Conservation (phyloP, 1,139 yeast species). For the Candida buenavistaensis region DNA sequence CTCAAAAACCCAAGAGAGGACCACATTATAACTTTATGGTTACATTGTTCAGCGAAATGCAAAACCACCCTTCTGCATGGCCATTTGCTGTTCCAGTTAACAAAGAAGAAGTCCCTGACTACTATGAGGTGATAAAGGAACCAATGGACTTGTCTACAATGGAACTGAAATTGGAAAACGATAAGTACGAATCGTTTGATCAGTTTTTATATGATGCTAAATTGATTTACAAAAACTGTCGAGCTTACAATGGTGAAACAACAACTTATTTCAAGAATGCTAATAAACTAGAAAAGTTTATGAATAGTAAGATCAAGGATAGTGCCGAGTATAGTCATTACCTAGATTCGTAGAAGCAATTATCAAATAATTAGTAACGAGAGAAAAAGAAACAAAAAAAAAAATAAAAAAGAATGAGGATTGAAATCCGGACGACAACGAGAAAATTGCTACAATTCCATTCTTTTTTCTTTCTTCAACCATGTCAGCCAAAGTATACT, state of each 20-base stretch:
- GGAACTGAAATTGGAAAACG: slow-evolving; percentile 91
- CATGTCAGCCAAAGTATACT: slow-evolving; percentile 44
- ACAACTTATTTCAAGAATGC: slow-evolving; percentile 93
- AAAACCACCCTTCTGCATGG: slow-evolving; percentile 98
- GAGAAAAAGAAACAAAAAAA: slow-evolving; percentile 25
- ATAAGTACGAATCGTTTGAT: slow-evolving; percentile 86
- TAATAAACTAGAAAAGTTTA: slow-evolving; percentile 84
- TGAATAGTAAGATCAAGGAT: slow-evolving; percentile 78
- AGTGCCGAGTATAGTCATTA: slow-evolving; percentile 65
- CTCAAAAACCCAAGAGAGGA: slow-evolving; percentile 91
- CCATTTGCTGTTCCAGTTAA: slow-evolving; percentile 94
- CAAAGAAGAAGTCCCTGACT: slow-evolving; percentile 92
- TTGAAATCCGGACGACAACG: slow-evolving; percentile 1
- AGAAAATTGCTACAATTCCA: slow-evolving; percentile 1
- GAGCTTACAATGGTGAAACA: slow-evolving; percentile 83
- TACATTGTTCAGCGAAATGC: slow-evolving; percentile 80
- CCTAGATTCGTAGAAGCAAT: slow-evolving; percentile 36
- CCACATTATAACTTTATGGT: slow-evolving; percentile 96
- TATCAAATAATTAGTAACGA: slow-evolving; percentile 3
- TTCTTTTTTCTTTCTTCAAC: slow-evolving; percentile 1
- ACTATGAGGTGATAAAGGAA: slow-evolving; percentile 92
- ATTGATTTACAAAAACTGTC: slow-evolving; percentile 84
- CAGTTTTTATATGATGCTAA: slow-evolving; percentile 88
- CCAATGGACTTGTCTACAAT: slow-evolving; percentile 98
- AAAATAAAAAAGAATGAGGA: slow-evolving; percentile 3